These are phyloP conservation scores for Metschnikowia continentalis DNA, from an alignment of 805 yeast species.

Conservation along the genomic window DNA sequence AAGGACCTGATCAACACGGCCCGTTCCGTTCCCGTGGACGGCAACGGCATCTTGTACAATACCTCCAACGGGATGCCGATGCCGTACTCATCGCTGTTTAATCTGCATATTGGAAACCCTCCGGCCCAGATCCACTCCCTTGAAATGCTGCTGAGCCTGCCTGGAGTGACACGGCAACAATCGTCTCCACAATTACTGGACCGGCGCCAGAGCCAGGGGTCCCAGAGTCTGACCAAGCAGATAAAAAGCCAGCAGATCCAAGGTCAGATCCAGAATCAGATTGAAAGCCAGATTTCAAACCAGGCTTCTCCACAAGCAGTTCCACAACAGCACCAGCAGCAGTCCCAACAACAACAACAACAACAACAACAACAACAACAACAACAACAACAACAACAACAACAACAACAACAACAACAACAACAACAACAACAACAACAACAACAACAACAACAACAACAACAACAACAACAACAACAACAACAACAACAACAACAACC, in stretches of 20 bases:
- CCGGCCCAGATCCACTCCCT: neutral
- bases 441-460: neutral
- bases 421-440: neutral
- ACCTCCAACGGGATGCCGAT: constrained; percentile 31
- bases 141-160: neutral
- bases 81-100: constrained; percentile 9
- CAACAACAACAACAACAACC: neutral
- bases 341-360: neutral
- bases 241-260: neutral
- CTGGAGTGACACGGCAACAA: neutral
- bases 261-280: neutral
- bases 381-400: constrained; percentile 4
- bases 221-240: neutral
- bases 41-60: constrained; percentile 33
- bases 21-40: constrained; percentile 37
- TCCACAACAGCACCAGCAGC: constrained; percentile 5
- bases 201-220: neutral
- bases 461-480: neutral
- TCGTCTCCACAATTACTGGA: constrained; percentile 2
- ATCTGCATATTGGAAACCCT: neutral
- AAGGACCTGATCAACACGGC: constrained; percentile 38
- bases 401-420: neutral
- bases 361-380: neutral
- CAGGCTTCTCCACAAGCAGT: constrained; percentile 3
- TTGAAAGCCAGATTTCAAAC: neutral